Base-by-base conservation (phyloP, 352 stramenopile genomes). In the Pythium insidiosum region DNA sequence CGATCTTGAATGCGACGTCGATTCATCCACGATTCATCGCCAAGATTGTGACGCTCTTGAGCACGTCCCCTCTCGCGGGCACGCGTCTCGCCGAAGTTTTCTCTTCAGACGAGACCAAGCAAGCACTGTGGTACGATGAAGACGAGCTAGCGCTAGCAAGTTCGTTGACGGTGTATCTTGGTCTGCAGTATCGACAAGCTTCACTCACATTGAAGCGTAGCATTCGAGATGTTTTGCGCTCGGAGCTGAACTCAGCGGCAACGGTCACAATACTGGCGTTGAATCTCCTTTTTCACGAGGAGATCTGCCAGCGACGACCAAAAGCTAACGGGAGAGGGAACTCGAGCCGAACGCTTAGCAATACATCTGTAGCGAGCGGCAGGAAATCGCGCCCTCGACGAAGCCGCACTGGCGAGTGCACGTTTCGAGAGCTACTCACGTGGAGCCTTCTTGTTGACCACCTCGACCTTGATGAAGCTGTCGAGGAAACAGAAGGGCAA, bases 121-220 rank as follows among this genome's bases (percentile, higher is more conserved):
- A 45, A 53, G 0, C 24, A 53, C 4, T n/a, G n/a, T n/a, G n/a
- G n/a, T 57, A 76, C 2, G 47, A 63, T 10, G 47, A 62, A 43
- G 47, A 56, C 16, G 23, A 46, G 9, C 23, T n/a, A n/a, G n/a
- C n/a, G n/a, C n/a, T n/a, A n/a, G n/a, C n/a, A n/a, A n/a, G n/a
- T n/a, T n/a, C n/a, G n/a, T 51, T 86, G 5, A 74, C 58, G 18
- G 50, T 67, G 6, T 86, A 86, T 34, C 50, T 86, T 5, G 60
- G 56, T 12, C 82, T 80, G n/a, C n/a, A n/a, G n/a, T n/a, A n/a
- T n/a, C n/a, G n/a, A n/a, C n/a, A n/a, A n/a, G n/a, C n/a, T n/a
- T n/a, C n/a, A n/a, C n/a, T n/a, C n/a, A n/a, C n/a, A n/a, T n/a
- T n/a, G 11, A 63, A 75, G 7, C 45, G 56, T 15, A 70, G 43